phyloP scores from a whole-genome alignment of 495 filamentous ascomycete genomes.

The Aspergillus leporis region DNA sequence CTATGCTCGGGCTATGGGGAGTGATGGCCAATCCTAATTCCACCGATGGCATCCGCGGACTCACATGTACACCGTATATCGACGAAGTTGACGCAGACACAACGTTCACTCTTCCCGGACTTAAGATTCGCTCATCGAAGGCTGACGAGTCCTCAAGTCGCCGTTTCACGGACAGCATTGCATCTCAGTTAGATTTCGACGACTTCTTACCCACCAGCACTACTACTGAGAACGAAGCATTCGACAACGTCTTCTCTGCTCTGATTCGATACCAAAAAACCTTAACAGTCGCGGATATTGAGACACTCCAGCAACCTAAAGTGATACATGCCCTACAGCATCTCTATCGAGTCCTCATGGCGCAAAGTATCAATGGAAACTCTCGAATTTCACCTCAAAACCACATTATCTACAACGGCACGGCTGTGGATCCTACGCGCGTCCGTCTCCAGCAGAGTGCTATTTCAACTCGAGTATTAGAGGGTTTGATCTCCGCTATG shows the following conservation, averaged over 20 bases:
- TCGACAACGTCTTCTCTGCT: slow-evolving; percentile 7
- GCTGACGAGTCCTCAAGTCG: neutral
- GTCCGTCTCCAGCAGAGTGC: slow-evolving; percentile 28
- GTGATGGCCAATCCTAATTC: neutral
- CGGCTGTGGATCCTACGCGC: slow-evolving; percentile 4
- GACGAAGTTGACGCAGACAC: slow-evolving; percentile 2
- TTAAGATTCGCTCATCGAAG: neutral
- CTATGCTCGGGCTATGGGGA: slow-evolving; percentile 1
- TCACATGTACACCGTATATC: slow-evolving; percentile 6
- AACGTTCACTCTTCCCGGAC: slow-evolving; percentile 2
- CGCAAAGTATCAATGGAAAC: slow-evolving; percentile 6
- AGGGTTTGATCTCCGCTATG: slow-evolving; percentile 28
- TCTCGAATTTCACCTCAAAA: neutral
- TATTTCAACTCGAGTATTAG: slow-evolving; percentile 32
- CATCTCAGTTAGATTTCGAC: neutral
- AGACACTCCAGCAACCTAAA: neutral
- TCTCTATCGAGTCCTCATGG: slow-evolving; percentile 15
- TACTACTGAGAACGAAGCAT: slow-evolving; percentile 1
- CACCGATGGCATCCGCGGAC: slow-evolving; percentile 5
- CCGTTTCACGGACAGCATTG: neutral
- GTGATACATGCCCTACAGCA: slow-evolving; percentile 9
- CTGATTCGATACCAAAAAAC: slow-evolving; percentile 6
- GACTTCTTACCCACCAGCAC: slow-evolving; percentile 1
- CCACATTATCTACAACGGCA: slow-evolving; percentile 7
- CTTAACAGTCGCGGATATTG: neutral